Evolutionary conservation across 2,329 filamentous ascomycete species (phyloP), one percentile per base, ranked within the genome.

Genomic region (Arachnomyces sp.): DNA sequence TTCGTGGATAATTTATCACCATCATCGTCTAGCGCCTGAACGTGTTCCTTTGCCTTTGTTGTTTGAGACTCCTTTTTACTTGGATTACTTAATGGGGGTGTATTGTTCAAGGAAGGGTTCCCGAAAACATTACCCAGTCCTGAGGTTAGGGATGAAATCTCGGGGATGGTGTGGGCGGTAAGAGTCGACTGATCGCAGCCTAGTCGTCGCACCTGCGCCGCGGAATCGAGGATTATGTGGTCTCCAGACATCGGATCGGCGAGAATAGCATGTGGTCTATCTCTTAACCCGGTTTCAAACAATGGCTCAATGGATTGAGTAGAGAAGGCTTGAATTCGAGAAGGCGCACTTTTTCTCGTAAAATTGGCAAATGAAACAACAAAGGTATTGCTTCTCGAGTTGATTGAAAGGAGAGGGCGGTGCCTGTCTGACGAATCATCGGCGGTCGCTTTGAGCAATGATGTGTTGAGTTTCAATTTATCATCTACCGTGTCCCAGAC

Each of bases 401-500:
- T 85, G 37, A 85, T 74, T n/a, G 86, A 82, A 7, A 95, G 69
- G 34, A 56, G 47, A 17, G 60, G 56, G 30, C 45, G 47, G 21
- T 4, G 16, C 21, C 36, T 38, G 7, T 39, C 47, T 15, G 38
- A 36, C 16, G 40, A 34, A 18, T 43, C 31, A 2, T 33, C 44
- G 43, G 14, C 32, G 36, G 31, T 18, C 42, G 38, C 25, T 45
- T 43, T 37, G 40, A 63, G 69, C 11, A 88, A 65, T 17, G 73
- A 66, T 37, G 84, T 70, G 36, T 77, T 78, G 54, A 83, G 87
- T 28, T 77, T 74, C 34, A 89, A 71, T 51, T 82, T 75, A 52
- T 94, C 85, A 37, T 80, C 73, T 6, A 96, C 85, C 8, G 93
- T 74, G 59, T 98, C 85, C 71, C 87, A 95, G 28, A 95, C 81